Evolutionary conservation across 139 green algal genomes (phyloP).

Genomic region (Coelastrella sp.): DNA sequence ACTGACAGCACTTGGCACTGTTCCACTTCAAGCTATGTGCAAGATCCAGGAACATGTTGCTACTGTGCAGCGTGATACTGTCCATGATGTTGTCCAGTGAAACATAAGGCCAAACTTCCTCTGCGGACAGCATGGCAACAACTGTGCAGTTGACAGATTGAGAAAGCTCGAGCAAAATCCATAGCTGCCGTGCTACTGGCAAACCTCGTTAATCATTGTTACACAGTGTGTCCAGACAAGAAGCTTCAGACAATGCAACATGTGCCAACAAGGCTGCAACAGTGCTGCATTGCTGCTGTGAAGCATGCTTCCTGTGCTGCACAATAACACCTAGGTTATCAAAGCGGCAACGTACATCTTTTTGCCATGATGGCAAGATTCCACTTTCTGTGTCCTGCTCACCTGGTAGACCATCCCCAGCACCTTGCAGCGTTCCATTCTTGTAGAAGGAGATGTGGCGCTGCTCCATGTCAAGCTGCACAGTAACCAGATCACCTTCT

Average conservation of each 20-base stretch:
- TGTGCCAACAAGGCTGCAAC: too few relatives aligned
- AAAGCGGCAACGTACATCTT: too few relatives aligned
- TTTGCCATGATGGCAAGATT: too few relatives aligned
- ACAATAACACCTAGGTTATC: too few relatives aligned
- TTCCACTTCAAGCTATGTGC: slow-evolving; percentile 70
- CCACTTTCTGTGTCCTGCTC: too few relatives aligned
- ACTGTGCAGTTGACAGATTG: too few relatives aligned
- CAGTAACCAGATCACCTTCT: slow-evolving; percentile 70
- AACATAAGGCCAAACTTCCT: slow-evolving; percentile 76
- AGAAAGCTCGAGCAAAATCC: too few relatives aligned
- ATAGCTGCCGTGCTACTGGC: neutral
- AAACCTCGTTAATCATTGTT: too few relatives aligned
- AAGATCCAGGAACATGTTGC: slow-evolving; percentile 73
- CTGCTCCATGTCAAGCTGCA: slow-evolving; percentile 75
- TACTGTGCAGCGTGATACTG: slow-evolving; percentile 73
- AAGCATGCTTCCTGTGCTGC: too few relatives aligned
- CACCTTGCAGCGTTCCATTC: slow-evolving; percentile 69
- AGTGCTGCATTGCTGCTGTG: too few relatives aligned
- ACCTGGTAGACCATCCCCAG: slow-evolving; percentile 69
- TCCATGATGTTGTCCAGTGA: slow-evolving; percentile 82
- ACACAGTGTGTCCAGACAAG: too few relatives aligned
- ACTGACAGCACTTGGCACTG: slow-evolving; percentile 50
- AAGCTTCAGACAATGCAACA: too few relatives aligned
- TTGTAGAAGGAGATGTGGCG: slow-evolving; percentile 68
- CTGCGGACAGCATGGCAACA: slow-evolving; percentile 47